Evolutionary conservation across 2,329 filamentous ascomycete species (phyloP).

Genomic region (Phyllosticta citriasiana): DNA sequence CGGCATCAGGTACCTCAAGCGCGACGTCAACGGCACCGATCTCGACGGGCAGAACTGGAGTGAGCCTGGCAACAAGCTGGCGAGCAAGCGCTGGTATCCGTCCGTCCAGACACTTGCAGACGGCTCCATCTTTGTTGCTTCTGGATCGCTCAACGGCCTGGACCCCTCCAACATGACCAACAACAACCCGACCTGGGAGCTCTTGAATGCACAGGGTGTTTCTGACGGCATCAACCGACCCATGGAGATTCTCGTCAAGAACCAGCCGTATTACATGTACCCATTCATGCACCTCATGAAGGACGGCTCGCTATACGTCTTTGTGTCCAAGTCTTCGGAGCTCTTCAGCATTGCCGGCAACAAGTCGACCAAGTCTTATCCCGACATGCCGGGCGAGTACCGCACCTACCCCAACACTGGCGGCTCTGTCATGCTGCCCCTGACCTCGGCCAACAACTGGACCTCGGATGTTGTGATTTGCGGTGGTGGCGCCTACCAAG

Average conservation of each 20-base stretch:
- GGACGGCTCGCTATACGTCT: slow-evolving; percentile 48
- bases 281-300: slow-evolving; percentile 51
- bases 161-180: slow-evolving; percentile 44
- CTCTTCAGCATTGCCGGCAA: slow-evolving; percentile 43
- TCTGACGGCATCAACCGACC: slow-evolving; percentile 38
- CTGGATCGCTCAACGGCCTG: slow-evolving; percentile 49
- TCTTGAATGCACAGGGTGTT: slow-evolving; percentile 41
- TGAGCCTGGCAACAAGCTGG: slow-evolving; percentile 46
- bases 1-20: slow-evolving; percentile 45
- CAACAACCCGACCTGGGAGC: slow-evolving; percentile 56
- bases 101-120: slow-evolving; percentile 50
- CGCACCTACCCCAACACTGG: slow-evolving; percentile 53
- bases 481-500: slow-evolving; percentile 51
- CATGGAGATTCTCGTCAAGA: slow-evolving; percentile 46
- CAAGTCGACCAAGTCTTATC: slow-evolving; percentile 35
- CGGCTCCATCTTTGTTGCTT: slow-evolving; percentile 48
- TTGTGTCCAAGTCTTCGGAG: slow-evolving; percentile 46
- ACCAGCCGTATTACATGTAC: slow-evolving; percentile 56
- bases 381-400: slow-evolving; percentile 46
- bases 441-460: slow-evolving; percentile 43
- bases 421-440: slow-evolving; percentile 46
- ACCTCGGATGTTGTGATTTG: slow-evolving; percentile 47
- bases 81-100: slow-evolving; percentile 50
- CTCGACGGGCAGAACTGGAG: slow-evolving; percentile 42
- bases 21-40: slow-evolving; percentile 34